Conservation (phyloP, 2,329 filamentous ascomycete genomes). For the Myriosclerotinia duriaeana region DNA sequence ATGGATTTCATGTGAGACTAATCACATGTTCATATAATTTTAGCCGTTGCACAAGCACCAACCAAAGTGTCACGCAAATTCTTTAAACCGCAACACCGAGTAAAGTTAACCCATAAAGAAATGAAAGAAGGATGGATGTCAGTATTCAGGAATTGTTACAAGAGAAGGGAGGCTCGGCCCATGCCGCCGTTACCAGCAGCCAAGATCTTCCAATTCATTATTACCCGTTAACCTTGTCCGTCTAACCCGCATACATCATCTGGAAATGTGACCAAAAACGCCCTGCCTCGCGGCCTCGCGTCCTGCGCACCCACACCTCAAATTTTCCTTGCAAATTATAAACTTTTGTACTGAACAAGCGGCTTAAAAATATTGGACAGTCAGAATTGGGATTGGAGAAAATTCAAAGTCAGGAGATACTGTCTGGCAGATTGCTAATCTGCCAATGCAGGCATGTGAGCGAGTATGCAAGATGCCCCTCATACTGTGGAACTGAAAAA, state of each 20-base stretch:
- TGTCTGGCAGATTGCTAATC: not conserved
- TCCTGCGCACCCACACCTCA: constrained; percentile 3
- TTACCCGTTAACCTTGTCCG: constrained; percentile 9
- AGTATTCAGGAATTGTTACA: not conserved
- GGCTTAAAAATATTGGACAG: constrained; percentile 2
- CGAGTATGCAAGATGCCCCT: constrained; percentile 9
- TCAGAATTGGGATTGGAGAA: not conserved
- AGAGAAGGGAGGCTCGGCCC: not conserved
- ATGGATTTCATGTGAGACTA: not conserved
- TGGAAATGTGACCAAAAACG: constrained; percentile 16
- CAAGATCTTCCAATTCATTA: not conserved
- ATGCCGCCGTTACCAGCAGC: not conserved
- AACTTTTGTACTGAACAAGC: not conserved
- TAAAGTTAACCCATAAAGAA: not conserved
- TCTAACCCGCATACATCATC: constrained; percentile 4
- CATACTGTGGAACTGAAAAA: constrained; percentile 5
- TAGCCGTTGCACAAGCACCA: not conserved
- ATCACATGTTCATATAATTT: not conserved
- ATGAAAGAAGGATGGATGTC: not conserved
- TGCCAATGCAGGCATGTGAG: not conserved
- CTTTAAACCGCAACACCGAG: not conserved
- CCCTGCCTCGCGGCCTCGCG: constrained; percentile 4
- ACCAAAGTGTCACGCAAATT: not conserved
- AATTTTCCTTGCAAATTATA: not conserved
- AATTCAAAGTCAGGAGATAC: not conserved